Evolutionary conservation across 345 rosid genomes (phyloP).

Genomic region (Brassica cretica): DNA sequence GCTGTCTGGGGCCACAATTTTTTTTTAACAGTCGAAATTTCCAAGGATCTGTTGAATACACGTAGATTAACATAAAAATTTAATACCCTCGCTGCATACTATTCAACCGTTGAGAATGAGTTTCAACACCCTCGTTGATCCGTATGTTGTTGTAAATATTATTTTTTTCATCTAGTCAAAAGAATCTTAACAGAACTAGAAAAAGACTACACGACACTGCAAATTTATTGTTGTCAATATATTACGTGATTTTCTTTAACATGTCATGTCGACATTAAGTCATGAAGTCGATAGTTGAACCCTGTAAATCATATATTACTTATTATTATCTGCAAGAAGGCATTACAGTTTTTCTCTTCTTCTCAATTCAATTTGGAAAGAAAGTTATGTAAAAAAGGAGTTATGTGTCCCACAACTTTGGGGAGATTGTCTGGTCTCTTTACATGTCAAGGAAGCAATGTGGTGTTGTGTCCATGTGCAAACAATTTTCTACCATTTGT

Average conservation of each 20-base stretch:
- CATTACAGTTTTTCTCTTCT: neutral
- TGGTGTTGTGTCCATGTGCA: constrained; percentile 38
- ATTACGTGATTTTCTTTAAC: neutral
- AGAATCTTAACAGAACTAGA: neutral
- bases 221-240: neutral
- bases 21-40: no score
- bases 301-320: neutral
- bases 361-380: constrained; percentile 6
- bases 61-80: no score
- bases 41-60: no score
- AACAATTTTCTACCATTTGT: constrained; percentile 16
- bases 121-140: no score
- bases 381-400: constrained; percentile 19
- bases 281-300: constrained; percentile 6
- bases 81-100: no score
- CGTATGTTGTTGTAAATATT: no score
- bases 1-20: no score
- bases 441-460: constrained; percentile 31
- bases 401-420: constrained; percentile 38
- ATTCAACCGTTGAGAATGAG: no score
- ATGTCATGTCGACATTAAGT: neutral
- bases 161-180: neutral
- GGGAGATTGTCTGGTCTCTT: constrained; percentile 39
- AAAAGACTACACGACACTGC: neutral
- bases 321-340: constrained; percentile 7